phyloP scores from a whole-genome alignment of 202 grass and related monocot genomes.

The Brachypodium distachyon region DNA sequence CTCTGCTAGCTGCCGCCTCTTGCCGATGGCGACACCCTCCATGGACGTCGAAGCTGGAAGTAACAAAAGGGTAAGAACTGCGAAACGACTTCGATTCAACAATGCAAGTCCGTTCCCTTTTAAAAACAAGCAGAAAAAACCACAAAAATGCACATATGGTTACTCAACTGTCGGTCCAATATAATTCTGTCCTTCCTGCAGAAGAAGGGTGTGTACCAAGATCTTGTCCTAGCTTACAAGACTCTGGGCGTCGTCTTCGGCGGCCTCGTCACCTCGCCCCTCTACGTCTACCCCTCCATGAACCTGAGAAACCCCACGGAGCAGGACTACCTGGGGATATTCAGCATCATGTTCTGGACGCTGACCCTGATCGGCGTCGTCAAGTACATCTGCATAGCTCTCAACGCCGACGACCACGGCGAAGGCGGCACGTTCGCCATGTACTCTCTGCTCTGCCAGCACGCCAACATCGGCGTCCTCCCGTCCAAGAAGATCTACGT shows the following conservation, averaged over 20 bases:
- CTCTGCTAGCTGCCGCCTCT: neutral
- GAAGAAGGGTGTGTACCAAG: conserved; percentile 4
- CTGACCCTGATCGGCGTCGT: conserved; percentile 28
- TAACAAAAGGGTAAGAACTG: neutral
- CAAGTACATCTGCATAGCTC: conserved; percentile 38
- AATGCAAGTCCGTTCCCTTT: no score
- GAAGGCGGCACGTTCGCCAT: conserved; percentile 42
- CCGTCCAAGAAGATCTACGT: conserved; percentile 14
- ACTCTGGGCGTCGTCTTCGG: conserved; percentile 32
- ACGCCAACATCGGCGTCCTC: conserved; percentile 31
- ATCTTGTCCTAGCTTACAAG: conserved; percentile 23
- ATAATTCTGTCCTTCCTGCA: neutral
- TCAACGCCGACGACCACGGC: conserved; percentile 26
- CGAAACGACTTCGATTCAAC: neutral
- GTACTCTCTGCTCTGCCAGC: conserved; percentile 31
- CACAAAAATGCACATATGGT: no score
- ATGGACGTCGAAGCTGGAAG: neutral
- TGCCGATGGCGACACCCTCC: neutral
- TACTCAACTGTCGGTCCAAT: neutral
- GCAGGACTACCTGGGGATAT: conserved; percentile 38
- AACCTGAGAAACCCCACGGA: conserved; percentile 19
- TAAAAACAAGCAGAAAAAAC: no score
- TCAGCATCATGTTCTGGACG: conserved; percentile 44
- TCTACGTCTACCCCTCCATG: conserved; percentile 39
- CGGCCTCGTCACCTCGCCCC: conserved; percentile 33